These are phyloP conservation scores for Sporothrix schenckii DNA, from an alignment of 2,329 filamentous ascomycete genomes.

Conservation along the genomic window DNA sequence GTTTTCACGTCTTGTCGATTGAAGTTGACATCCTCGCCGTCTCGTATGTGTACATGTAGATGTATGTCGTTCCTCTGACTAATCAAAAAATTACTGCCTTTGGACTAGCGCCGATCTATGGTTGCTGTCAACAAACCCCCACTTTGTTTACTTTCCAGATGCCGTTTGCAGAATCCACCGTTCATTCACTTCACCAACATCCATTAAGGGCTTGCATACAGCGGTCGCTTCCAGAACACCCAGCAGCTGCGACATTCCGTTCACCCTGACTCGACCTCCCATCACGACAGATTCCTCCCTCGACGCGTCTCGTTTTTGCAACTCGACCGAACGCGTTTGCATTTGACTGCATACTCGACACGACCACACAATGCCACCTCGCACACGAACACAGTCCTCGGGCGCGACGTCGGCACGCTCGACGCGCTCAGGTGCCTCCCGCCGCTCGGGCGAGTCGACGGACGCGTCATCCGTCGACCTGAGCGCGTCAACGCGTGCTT, in stretches of 20 bases:
- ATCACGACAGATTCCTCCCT: neutral
- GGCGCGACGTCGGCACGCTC: slow-evolving; percentile 33
- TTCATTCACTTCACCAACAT: neutral
- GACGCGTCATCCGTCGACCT: slow-evolving; percentile 1
- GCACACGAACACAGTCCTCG: slow-evolving; percentile 27
- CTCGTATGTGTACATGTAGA: too few relatives aligned
- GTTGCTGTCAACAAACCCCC: slow-evolving; percentile 15
- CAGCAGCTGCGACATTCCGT: too few relatives aligned
- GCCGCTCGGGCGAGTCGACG: slow-evolving; percentile 26
- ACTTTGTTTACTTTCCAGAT: slow-evolving; percentile 19
- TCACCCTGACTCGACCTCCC: neutral
- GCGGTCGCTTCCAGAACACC: neutral
- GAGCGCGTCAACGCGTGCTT: slow-evolving; percentile 30
- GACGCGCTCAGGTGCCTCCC: slow-evolving; percentile 27
- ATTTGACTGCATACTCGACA: neutral
- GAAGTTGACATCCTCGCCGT: neutral
- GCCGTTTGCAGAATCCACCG: neutral
- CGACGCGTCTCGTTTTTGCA: neutral
- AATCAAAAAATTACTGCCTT: neutral
- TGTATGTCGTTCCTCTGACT: neutral
- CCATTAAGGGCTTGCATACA: slow-evolving; percentile 10
- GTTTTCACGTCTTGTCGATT: neutral
- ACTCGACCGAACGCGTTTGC: neutral
- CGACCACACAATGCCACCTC: slow-evolving; percentile 24
- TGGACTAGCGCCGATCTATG: slow-evolving; percentile 6